Evolutionary conservation across 306 rosid genomes (phyloP).

Genomic region (Crotalaria pallida): DNA sequence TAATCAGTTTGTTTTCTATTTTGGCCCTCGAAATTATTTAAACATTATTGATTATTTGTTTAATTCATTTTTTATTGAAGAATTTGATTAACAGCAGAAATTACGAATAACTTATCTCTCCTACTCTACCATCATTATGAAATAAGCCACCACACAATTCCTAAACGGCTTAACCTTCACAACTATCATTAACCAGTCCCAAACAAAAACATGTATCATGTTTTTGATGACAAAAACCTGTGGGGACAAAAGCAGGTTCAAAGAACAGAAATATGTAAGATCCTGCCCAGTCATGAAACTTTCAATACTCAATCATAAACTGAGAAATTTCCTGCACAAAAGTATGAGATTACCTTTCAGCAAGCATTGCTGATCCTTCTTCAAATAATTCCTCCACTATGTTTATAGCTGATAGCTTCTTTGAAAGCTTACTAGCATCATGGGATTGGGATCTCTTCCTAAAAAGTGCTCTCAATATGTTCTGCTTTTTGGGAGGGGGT

Average conservation of each 20-base stretch:
- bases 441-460: constrained; percentile 44
- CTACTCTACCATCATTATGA: not conserved
- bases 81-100: not conserved
- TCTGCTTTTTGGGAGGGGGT: constrained; percentile 47
- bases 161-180: not conserved
- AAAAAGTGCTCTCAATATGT: constrained; percentile 36
- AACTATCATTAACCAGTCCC: not conserved
- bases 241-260: not conserved
- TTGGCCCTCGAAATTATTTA: not conserved
- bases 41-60: not conserved
- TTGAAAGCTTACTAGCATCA: constrained; percentile 39
- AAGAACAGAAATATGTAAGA: not conserved
- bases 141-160: not conserved
- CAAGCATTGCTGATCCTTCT: constrained; percentile 78
- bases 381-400: constrained; percentile 63
- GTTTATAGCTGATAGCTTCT: constrained; percentile 56
- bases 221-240: not conserved
- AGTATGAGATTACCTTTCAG: constrained; percentile 50
- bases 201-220: not conserved
- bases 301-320: no score
- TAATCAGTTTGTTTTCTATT: not conserved
- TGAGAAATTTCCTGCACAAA: not conserved
- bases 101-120: not conserved
- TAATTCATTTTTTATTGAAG: not conserved
- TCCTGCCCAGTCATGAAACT: not conserved